A percentile compares a stretch with the other conserved stretches of the same genome.
Conservation (phyloP, 2,329 filamentous ascomycete genomes). For the Microcyclosporella mali region DNA sequence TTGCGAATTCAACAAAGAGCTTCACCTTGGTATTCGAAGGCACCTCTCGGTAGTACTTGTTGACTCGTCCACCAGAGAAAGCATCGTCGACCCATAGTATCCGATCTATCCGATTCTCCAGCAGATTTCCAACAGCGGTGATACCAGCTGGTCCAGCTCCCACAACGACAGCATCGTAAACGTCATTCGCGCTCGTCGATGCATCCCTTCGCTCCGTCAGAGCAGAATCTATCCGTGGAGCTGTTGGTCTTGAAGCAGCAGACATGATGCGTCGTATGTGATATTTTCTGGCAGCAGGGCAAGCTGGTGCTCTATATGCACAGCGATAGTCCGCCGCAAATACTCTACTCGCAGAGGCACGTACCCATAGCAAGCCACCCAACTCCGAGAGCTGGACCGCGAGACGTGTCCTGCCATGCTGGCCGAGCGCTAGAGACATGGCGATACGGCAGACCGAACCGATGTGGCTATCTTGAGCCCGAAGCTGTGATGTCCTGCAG, state of each 20-base stretch:
- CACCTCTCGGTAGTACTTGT: constrained; percentile 53
- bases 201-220: constrained; percentile 5
- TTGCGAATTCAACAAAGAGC: constrained; percentile 53
- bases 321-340: no score
- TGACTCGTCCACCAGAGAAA: constrained; percentile 43
- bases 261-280: no score
- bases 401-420: no score
- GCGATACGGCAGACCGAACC: no score
- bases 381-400: no score
- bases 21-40: constrained; percentile 59
- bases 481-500: no score
- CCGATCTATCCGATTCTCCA: constrained; percentile 47
- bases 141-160: constrained; percentile 56
- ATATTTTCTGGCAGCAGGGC: no score
- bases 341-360: no score
- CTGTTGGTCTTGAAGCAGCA: neutral
- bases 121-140: constrained; percentile 55
- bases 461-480: no score
- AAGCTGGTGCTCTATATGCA: no score
- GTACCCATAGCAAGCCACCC: no score
- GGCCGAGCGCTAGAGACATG: no score
- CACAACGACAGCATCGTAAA: constrained; percentile 51
- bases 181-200: constrained; percentile 10
- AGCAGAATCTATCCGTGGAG: neutral
- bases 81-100: constrained; percentile 55